Base-by-base conservation (phyloP, 2,329 filamentous ascomycete genomes). In the Byssoonygena ceratinophila region DNA sequence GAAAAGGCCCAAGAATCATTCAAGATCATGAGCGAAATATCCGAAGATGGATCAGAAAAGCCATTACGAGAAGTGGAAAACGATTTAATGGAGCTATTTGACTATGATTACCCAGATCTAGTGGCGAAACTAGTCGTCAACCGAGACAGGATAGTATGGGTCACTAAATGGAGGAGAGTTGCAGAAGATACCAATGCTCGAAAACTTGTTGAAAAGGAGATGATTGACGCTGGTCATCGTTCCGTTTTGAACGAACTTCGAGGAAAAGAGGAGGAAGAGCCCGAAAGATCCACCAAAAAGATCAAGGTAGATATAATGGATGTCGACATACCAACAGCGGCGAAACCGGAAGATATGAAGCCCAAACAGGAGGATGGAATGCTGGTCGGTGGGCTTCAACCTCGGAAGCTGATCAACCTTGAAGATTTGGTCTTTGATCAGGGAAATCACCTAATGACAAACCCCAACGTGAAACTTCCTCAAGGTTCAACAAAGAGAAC, bases 381-480 rank as follows among this genome's bases (percentile, higher is more conserved):
- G 49, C 73, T 95, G 18, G 77, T 89, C 29, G 87, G 90, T 51
- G 89, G 88, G 12, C 75, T 98, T 34, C 86, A 92, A 62, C 92
- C 94, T 1, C 83, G 83, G 59, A 87, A 87, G 64, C 73, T 88
- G 41, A 88, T 98, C 66, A 97, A 97, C 65, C 76, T 98, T 48
- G 91, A 98, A 54, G 97, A 97, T 62, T 80, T 98, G 31, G 80
- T 96, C 36, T 98, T 98, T 65, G 92, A 97, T 61, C 91, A 97
- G 70, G 92, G 92, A 50, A 98, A 97, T 63, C 92, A 98, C 73
- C 77, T 98, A 40, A 98, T 97, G 91, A 97, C 92, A n/a, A 98
- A 98, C 62, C 86, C 89, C 5, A 96, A 89, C 65, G 92, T 98
- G 44, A 85, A 86, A 57, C 77, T 98, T 18, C 92, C 92, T 0